Percentiles rank a stretch among this genome's conserved stretches.
Evolutionary conservation across 192 early-diverging fungal genomes (phyloP).

Genomic region (Borealophlyctis nickersoniae): DNA sequence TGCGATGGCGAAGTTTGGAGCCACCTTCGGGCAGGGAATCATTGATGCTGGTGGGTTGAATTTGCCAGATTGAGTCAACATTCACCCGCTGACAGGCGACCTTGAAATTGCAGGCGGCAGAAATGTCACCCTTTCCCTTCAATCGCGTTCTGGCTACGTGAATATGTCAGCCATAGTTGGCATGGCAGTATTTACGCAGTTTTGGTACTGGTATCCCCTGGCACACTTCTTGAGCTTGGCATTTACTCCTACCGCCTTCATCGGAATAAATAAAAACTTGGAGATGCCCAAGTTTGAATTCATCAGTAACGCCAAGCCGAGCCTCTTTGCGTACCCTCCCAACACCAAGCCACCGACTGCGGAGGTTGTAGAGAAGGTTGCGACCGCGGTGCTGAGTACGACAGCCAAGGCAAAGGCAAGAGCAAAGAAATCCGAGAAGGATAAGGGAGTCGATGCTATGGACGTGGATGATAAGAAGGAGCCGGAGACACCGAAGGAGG

Average conservation of each 20-base stretch:
- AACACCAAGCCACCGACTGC: conserved; percentile 75
- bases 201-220: conserved; percentile 99
- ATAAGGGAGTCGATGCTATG: conserved; percentile 56
- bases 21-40: conserved; percentile 93
- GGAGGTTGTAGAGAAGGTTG: conserved; percentile 84
- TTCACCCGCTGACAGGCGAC: no score
- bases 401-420: conserved; percentile 89
- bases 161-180: conserved; percentile 97
- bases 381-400: conserved; percentile 92
- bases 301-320: conserved; percentile 79
- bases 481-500: conserved; percentile 34
- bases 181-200: conserved; percentile 97
- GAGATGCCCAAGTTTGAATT: conserved; percentile 83
- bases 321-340: conserved; percentile 91
- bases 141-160: conserved; percentile 79
- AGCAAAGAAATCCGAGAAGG: conserved; percentile 76
- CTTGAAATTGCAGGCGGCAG: conserved; percentile 64
- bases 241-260: conserved; percentile 92
- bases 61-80: background rate
- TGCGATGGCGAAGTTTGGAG: conserved; percentile 91
- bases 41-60: conserved; percentile 78
- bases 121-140: conserved; percentile 93
- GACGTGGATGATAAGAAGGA: conserved; percentile 56
- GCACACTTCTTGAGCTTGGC: conserved; percentile 92
- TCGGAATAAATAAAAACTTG: conserved; percentile 89